These are phyloP conservation scores for Rhodotorula kratochvilovae DNA, from an alignment of 768 basidiomycete genomes.

Conservation along the genomic window DNA sequence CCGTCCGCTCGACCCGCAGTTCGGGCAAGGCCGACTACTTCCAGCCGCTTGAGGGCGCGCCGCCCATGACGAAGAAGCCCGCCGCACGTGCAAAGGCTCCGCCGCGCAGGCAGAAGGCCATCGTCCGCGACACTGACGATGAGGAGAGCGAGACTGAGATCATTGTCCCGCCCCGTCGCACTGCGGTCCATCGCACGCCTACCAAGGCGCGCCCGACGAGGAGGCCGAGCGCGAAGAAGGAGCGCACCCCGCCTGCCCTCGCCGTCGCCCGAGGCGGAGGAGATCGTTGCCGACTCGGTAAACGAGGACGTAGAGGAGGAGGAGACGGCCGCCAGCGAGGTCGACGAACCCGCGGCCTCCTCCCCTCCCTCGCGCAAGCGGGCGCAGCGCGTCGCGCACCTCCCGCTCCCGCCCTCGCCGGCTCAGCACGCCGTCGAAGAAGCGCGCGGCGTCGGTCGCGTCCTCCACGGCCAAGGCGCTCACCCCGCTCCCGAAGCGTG, in stretches of 20 bases:
- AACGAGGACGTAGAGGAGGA: not conserved
- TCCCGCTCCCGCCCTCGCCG: not conserved
- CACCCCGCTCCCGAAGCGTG: not conserved
- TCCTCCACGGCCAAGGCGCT: not conserved
- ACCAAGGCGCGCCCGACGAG: not conserved
- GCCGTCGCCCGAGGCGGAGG: not conserved
- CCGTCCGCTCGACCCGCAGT: slow-evolving; percentile 18
- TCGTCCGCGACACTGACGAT: not conserved
- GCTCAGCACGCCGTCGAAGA: slow-evolving; percentile 4
- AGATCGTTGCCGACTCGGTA: not conserved
- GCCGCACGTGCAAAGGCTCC: not conserved
- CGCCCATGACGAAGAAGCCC: not conserved
- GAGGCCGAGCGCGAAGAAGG: not conserved
- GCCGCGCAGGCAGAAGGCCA: not conserved
- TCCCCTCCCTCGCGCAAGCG: not conserved
- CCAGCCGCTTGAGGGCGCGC: slow-evolving; percentile 18
- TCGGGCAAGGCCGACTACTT: slow-evolving; percentile 8
- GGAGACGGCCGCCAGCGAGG: not conserved
- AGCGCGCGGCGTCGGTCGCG: not conserved
- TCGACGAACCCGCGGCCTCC: not conserved
- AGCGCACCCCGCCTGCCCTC: not conserved
- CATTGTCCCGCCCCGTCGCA: not conserved
- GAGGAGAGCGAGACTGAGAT: not conserved
- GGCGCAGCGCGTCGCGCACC: not conserved
- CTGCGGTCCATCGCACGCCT: not conserved